Evolutionary conservation across 495 filamentous ascomycete genomes (phyloP).

Genomic region (Neurospora sp.): DNA sequence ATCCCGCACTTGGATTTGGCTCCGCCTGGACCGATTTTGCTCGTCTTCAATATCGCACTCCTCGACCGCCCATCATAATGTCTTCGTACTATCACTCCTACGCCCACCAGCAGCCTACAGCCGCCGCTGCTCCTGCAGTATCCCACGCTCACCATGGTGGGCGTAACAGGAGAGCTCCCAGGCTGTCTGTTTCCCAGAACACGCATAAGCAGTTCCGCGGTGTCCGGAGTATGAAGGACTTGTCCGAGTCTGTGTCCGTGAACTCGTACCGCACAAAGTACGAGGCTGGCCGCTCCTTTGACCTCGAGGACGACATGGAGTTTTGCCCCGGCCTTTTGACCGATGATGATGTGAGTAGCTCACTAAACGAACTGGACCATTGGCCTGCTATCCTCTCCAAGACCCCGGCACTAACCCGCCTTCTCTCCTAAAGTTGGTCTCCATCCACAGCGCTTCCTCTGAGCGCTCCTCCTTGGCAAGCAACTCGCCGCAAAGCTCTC

Average conservation of each 20-base stretch:
- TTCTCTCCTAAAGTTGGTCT: slow-evolving; percentile 55
- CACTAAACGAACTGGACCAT: background rate
- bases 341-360: slow-evolving; percentile 81
- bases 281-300: slow-evolving; percentile 89
- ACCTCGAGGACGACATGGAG: slow-evolving; percentile 92
- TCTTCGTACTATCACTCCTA: slow-evolving; percentile 69
- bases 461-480: slow-evolving; percentile 92
- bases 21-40: slow-evolving; percentile 1
- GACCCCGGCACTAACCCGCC: slow-evolving; percentile 10
- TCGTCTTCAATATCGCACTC: slow-evolving; percentile 6
- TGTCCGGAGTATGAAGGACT: slow-evolving; percentile 78
- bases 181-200: slow-evolving; percentile 69
- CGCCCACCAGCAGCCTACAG: slow-evolving; percentile 50
- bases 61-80: slow-evolving; percentile 42
- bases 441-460: slow-evolving; percentile 75
- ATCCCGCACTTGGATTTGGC: slow-evolving; percentile 10
- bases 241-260: slow-evolving; percentile 65
- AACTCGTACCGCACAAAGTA: slow-evolving; percentile 72
- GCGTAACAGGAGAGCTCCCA: slow-evolving; percentile 78
- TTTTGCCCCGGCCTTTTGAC: slow-evolving; percentile 93
- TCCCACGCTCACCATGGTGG: slow-evolving; percentile 72
- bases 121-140: slow-evolving; percentile 39
- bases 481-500: slow-evolving; percentile 88
- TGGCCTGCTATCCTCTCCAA: background rate
- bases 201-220: slow-evolving; percentile 76